These are phyloP conservation scores for Corchorus capsularis DNA, from an alignment of 345 rosid genomes.

Conservation along the genomic window DNA sequence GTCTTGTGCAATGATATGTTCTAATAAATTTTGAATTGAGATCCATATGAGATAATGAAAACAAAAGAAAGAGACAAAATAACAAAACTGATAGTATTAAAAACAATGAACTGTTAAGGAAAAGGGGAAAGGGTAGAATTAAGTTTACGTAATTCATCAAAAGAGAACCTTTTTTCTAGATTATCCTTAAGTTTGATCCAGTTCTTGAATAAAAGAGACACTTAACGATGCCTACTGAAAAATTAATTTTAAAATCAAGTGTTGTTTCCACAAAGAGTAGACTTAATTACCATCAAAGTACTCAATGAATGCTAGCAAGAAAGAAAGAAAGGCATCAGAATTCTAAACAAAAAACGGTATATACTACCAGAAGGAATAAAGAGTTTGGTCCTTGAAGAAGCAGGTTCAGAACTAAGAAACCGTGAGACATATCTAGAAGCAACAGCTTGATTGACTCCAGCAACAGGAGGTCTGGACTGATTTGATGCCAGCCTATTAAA, in stretches of 20 bases:
- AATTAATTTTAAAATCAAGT: not conserved
- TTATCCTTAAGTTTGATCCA: not conserved
- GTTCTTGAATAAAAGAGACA: not conserved
- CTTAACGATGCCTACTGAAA: not conserved
- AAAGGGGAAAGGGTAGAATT: too few species aligned
- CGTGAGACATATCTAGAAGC: constrained; percentile 86
- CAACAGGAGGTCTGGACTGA: constrained; percentile 65
- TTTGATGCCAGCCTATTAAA: constrained; percentile 71
- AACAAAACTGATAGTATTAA: too few species aligned
- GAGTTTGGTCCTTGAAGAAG: constrained; percentile 59
- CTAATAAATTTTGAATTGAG: too few species aligned
- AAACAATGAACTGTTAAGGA: not conserved
- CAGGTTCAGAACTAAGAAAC: constrained; percentile 70
- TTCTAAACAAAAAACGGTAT: constrained; percentile 16
- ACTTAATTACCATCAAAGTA: not conserved
- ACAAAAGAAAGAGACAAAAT: too few species aligned
- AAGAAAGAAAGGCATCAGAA: not conserved
- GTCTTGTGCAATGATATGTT: too few species aligned
- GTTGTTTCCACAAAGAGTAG: constrained; percentile 1
- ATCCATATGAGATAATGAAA: too few species aligned
- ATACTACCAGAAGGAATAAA: constrained; percentile 61
- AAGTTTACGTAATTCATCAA: not conserved
- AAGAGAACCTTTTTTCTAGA: not conserved
- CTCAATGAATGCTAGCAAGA: not conserved
- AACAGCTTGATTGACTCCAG: constrained; percentile 75